Percentiles rank a stretch among this genome's conserved stretches.
These are phyloP conservation scores for Arthroderma sp. DNA, from an alignment of 2,329 filamentous ascomycete genomes.

Conservation along the genomic window DNA sequence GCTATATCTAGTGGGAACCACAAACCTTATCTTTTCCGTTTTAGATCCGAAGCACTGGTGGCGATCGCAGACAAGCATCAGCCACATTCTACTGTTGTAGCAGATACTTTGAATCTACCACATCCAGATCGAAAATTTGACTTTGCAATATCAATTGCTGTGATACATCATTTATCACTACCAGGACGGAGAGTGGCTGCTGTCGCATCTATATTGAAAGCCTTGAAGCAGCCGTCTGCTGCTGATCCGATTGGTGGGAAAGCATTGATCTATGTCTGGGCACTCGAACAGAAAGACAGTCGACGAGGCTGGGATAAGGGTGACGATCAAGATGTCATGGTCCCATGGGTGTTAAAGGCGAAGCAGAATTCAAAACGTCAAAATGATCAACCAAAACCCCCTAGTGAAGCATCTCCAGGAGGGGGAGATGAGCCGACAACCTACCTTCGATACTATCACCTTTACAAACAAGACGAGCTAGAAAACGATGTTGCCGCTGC, in stretches of 20 bases:
- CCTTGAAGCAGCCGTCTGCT: constrained; percentile 34
- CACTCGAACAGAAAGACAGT: constrained; percentile 77
- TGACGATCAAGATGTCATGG: constrained; percentile 78
- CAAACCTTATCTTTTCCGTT: background rate
- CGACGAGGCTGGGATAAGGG: constrained; percentile 79
- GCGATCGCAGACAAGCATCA: constrained; percentile 44
- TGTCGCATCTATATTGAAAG: constrained; percentile 56
- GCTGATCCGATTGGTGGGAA: constrained; percentile 37
- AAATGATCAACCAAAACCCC: background rate
- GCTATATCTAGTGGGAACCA: background rate
- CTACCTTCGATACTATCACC: constrained; percentile 86
- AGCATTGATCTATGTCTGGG: constrained; percentile 85
- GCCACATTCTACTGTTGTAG: constrained; percentile 58
- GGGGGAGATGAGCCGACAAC: constrained; percentile 17
- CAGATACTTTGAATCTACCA: constrained; percentile 72
- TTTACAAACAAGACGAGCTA: constrained; percentile 77
- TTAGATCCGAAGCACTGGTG: constrained; percentile 45
- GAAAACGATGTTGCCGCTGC: constrained; percentile 63
- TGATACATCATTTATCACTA: constrained; percentile 86
- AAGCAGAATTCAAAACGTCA: constrained; percentile 10
- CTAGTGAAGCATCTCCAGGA: background rate
- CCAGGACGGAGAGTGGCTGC: constrained; percentile 57
- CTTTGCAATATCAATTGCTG: constrained; percentile 88
- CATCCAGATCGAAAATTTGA: constrained; percentile 56
- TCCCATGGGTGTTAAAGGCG: constrained; percentile 72